These are phyloP conservation scores for Chloris gayana DNA, from an alignment of 176 grass and related monocot genomes.

Conservation along the genomic window DNA sequence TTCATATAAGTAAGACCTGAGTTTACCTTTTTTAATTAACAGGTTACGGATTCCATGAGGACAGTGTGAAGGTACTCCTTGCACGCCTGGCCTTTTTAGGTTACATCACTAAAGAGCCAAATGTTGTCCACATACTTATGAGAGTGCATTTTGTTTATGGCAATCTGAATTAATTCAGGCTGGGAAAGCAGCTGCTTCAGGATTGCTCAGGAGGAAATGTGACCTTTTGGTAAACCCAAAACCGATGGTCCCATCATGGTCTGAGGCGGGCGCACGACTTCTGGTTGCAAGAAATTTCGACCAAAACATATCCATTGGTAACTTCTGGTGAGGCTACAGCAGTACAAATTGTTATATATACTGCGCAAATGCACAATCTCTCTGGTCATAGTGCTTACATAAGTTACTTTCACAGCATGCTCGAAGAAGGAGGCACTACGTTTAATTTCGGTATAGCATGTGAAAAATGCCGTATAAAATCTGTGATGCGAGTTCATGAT, in stretches of 20 bases:
- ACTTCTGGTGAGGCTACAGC: constrained; percentile 75
- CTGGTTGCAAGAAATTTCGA: constrained; percentile 76
- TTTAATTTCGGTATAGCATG: constrained; percentile 57
- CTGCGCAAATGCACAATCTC: background rate
- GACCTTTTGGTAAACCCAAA: constrained; percentile 61
- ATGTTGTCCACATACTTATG: background rate
- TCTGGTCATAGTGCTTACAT: background rate
- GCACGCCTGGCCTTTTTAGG: background rate
- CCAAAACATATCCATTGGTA: constrained; percentile 63
- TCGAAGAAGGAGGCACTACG: constrained; percentile 81
- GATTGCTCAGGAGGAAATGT: constrained; percentile 44
- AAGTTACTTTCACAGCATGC: constrained; percentile 41
- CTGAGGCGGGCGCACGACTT: constrained; percentile 65
- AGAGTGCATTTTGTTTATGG: background rate
- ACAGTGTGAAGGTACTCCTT: constrained; percentile 62
- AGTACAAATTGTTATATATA: too few relatives aligned
- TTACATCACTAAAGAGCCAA: background rate
- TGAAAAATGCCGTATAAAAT: constrained; percentile 48
- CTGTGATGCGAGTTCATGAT: constrained; percentile 62
- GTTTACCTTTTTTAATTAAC: constrained; percentile 29
- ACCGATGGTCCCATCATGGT: constrained; percentile 73
- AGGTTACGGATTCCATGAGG: constrained; percentile 86
- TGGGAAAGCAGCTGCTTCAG: constrained; percentile 61
- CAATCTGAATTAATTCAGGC: constrained; percentile 43
- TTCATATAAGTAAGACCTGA: background rate